Percentiles rank a stretch among this genome's conserved stretches.
Conservation (phyloP, 169 alveolate genomes). For the Babesia ovata region DNA sequence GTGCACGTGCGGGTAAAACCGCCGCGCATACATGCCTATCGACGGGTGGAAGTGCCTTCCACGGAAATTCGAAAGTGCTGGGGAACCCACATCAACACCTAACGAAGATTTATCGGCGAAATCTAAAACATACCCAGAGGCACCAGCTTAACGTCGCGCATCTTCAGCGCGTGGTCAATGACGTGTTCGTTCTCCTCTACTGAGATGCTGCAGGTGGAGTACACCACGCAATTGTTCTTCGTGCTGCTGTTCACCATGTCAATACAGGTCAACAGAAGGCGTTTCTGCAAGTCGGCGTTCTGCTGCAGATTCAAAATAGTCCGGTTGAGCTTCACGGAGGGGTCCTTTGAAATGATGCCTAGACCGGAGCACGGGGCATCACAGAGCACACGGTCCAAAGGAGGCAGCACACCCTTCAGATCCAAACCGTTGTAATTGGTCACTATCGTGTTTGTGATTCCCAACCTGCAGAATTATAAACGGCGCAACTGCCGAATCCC, state of each 20-base stretch:
- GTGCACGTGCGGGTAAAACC: conserved; percentile 95
- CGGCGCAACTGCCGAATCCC: not conserved
- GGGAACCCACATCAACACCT: conserved; percentile 87
- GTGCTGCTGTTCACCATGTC: conserved; percentile 88
- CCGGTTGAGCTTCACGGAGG: conserved; percentile 89
- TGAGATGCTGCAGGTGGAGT: conserved; percentile 95
- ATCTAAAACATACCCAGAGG: conserved; percentile 47
- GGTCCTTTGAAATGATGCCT: conserved; percentile 95
- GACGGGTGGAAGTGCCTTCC: conserved; percentile 90
- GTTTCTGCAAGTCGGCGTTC: conserved; percentile 93
- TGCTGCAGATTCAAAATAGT: conserved; percentile 88
- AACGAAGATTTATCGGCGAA: not conserved
- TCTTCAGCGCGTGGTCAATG: conserved; percentile 90
- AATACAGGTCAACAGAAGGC: conserved; percentile 91
- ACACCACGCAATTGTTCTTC: conserved; percentile 93
- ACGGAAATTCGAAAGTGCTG: conserved; percentile 89
- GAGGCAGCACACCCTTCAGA: conserved; percentile 81
- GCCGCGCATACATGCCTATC: conserved; percentile 76
- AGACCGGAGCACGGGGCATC: conserved; percentile 98
- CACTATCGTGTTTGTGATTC: conserved; percentile 89
- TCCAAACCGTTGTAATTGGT: conserved; percentile 93
- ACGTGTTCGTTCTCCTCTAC: conserved; percentile 98
- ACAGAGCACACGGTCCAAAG: conserved; percentile 91
- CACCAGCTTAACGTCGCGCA: conserved; percentile 85
- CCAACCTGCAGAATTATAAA: conserved; percentile 82